phyloP scores from a whole-genome alignment of 2,329 filamentous ascomycete genomes.

The Domatiomyces globalis region DNA sequence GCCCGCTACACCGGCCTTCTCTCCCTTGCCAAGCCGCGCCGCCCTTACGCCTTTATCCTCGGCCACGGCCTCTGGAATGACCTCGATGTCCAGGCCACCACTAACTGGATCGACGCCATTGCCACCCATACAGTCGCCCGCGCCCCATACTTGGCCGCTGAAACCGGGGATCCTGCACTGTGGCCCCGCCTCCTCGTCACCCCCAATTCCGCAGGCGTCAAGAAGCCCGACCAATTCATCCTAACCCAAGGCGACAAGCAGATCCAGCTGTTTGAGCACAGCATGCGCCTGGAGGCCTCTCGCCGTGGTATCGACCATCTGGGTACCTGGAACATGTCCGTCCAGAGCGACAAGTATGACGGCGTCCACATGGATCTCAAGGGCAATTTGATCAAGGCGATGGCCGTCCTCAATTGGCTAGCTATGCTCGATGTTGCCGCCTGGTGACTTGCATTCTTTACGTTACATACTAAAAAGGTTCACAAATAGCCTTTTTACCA shows the following conservation, averaged over 20 bases:
- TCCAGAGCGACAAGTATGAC: slow-evolving; percentile 36
- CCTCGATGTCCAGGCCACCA: slow-evolving; percentile 29
- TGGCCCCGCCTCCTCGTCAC: slow-evolving; percentile 28
- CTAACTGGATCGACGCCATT: slow-evolving; percentile 55
- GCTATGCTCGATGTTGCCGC: slow-evolving; percentile 8
- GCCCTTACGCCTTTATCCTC: slow-evolving; percentile 31
- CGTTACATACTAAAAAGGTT: too few relatives aligned
- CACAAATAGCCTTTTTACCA: not conserved
- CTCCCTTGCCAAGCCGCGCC: slow-evolving; percentile 20
- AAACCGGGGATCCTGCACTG: slow-evolving; percentile 2
- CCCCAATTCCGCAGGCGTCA: slow-evolving; percentile 33
- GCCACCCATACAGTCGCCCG: slow-evolving; percentile 81
- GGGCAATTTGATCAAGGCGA: slow-evolving; percentile 36
- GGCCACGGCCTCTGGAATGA: slow-evolving; percentile 38
- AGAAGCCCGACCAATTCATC: slow-evolving; percentile 35
- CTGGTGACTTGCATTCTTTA: slow-evolving; percentile 6
- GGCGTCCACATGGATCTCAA: slow-evolving; percentile 36
- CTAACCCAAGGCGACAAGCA: slow-evolving; percentile 36
- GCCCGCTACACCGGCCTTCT: slow-evolving; percentile 27
- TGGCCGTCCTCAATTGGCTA: slow-evolving; percentile 38
- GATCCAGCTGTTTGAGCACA: slow-evolving; percentile 33
- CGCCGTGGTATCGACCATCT: slow-evolving; percentile 31
- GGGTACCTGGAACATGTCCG: slow-evolving; percentile 39
- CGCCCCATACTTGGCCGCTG: slow-evolving; percentile 10
- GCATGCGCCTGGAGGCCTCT: slow-evolving; percentile 23